A percentile compares a stretch with the other conserved stretches of the same genome.
phyloP scores from a whole-genome alignment of 805 yeast species.

The Zygosaccharomyces kombuchaensis region DNA sequence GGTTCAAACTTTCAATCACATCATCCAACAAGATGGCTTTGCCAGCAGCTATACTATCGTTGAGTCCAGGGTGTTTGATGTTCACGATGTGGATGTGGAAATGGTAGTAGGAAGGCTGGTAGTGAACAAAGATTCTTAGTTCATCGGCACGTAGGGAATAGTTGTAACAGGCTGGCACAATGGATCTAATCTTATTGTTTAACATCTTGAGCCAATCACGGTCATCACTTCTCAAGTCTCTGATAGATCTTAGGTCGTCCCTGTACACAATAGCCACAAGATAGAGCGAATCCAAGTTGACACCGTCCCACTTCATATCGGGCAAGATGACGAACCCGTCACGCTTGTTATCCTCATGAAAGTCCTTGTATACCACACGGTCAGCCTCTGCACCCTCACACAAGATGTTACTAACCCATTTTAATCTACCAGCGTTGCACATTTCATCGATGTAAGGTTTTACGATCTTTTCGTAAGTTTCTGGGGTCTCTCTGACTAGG shows the following conservation, averaged over 20 bases:
- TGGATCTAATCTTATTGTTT: conserved; percentile 41
- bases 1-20: conserved; percentile 63
- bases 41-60: conserved; percentile 67
- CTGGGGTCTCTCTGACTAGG: conserved; percentile 76
- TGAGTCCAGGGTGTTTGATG: conserved; percentile 60
- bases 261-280: conserved; percentile 72
- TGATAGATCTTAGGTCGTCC: conserved; percentile 61
- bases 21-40: conserved; percentile 80
- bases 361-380: conserved; percentile 62
- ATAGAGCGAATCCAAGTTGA: conserved; percentile 64
- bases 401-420: conserved; percentile 88
- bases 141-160: conserved; percentile 45
- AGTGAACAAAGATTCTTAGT: conserved; percentile 77
- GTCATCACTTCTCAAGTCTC: conserved; percentile 66
- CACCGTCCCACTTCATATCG: conserved; percentile 95
- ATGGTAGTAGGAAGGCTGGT: conserved; percentile 95
- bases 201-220: conserved; percentile 52
- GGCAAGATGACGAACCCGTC: conserved; percentile 76
- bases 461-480: conserved; percentile 56
- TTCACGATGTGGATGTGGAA: conserved; percentile 90
- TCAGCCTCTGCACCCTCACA: conserved; percentile 82
- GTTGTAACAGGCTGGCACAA: conserved; percentile 47
- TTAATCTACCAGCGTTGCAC: conserved; percentile 64
- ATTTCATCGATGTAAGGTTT: conserved; percentile 72
- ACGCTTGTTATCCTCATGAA: conserved; percentile 39